phyloP scores from a whole-genome alignment of 441 rosid species.

The California macrophylla region DNA sequence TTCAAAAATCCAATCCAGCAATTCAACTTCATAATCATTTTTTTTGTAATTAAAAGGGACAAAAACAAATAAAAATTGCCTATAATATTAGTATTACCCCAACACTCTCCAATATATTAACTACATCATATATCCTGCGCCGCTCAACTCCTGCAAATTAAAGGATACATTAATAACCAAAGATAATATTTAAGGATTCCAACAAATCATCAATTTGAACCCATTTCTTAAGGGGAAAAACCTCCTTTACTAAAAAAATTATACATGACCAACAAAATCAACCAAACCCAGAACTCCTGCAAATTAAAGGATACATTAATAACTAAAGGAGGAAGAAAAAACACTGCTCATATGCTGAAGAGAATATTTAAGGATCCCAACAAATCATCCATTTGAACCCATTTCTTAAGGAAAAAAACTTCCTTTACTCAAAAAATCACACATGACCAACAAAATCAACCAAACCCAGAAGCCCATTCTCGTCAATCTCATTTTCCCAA shows the following conservation, averaged over 20 bases:
- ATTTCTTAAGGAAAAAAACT: not conserved
- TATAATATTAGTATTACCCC: conserved; percentile 34
- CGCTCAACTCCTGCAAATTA: conserved; percentile 56
- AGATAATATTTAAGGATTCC: not conserved
- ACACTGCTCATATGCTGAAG: no score
- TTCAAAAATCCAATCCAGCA: conserved; percentile 11
- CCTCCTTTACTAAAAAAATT: no score
- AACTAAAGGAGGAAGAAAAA: not conserved
- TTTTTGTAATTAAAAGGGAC: not conserved
- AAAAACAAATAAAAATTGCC: not conserved
- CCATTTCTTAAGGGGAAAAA: not conserved
- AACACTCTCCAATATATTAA: conserved; percentile 66
- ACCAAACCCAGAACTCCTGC: no score
- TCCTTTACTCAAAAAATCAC: not conserved
- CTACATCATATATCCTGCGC: conserved; percentile 74
- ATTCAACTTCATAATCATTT: not conserved
- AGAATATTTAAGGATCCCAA: not conserved
- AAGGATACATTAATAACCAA: not conserved
- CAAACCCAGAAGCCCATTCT: not conserved
- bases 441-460: not conserved
- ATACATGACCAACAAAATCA: no score
- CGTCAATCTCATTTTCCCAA: not conserved
- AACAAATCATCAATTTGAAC: not conserved
- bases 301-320: conserved; percentile 2
- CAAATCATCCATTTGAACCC: not conserved